Evolutionary conservation across 768 basidiomycete species (phyloP).

Genomic region (Clathrus columnatus): DNA sequence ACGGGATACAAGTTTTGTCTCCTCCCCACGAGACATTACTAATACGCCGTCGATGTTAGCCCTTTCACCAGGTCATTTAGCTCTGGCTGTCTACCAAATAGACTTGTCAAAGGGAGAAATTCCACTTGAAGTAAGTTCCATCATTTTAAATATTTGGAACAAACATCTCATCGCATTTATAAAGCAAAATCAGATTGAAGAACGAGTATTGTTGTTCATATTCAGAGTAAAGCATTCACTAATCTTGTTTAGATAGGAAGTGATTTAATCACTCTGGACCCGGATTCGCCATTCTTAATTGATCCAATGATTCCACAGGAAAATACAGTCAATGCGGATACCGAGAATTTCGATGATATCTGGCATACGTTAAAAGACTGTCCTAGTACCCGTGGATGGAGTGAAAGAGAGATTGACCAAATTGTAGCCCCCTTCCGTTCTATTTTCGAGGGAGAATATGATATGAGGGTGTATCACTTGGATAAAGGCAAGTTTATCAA

Average conservation of each 20-base stretch:
- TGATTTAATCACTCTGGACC: constrained; percentile 70
- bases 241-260: constrained; percentile 19
- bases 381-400: constrained; percentile 54
- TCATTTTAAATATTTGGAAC: too few species aligned
- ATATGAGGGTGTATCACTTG: background rate
- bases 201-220: background rate
- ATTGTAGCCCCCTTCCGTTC: constrained; percentile 39
- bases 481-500: background rate
- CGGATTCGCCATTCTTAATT: constrained; percentile 45
- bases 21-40: background rate
- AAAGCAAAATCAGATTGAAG: background rate
- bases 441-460: background rate
- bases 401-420: constrained; percentile 43
- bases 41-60: constrained; percentile 11
- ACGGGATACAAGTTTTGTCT: constrained; percentile 15
- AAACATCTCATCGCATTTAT: background rate
- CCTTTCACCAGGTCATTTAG: constrained; percentile 37
- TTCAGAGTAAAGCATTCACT: background rate
- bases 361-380: constrained; percentile 47
- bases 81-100: constrained; percentile 24
- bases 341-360: constrained; percentile 39
- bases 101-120: background rate
- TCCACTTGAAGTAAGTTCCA: background rate
- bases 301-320: constrained; percentile 25
- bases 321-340: constrained; percentile 12